Evolutionary conservation across 345 rosid species (phyloP).

Genomic region (Lenwebbia sp.): DNA sequence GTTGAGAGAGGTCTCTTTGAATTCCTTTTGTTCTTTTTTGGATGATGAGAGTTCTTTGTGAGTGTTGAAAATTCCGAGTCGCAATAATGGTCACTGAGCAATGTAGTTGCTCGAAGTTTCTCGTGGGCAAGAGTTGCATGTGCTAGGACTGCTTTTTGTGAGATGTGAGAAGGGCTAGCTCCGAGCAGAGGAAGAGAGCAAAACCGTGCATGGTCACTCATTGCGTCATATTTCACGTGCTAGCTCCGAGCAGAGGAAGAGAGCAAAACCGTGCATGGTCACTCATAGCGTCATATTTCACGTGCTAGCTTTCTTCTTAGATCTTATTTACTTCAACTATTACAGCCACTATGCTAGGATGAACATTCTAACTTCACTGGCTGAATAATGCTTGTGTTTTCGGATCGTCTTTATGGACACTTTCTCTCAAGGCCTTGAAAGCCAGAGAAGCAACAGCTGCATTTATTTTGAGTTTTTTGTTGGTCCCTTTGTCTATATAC

Average conservation of each 20-base stretch:
- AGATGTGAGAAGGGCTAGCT: not conserved
- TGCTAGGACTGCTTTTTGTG: not conserved
- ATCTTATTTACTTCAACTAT: not conserved
- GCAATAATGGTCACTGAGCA: not conserved
- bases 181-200: not conserved
- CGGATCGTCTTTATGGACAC: not conserved
- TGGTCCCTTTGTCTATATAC: not conserved
- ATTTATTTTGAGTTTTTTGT: not conserved
- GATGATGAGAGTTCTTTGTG: not conserved
- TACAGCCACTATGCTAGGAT: not conserved
- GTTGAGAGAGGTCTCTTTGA: not conserved
- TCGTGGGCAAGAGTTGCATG: not conserved
- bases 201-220: not conserved
- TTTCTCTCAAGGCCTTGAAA: not conserved
- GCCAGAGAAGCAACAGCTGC: not conserved
- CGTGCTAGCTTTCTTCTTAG: not conserved
- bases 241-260: not conserved
- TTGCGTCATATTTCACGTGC: not conserved
- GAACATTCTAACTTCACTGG: not conserved
- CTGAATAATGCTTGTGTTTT: too few relatives aligned
- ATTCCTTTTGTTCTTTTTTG: not conserved
- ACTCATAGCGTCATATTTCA: not conserved
- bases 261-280: not conserved
- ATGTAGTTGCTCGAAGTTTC: not conserved
- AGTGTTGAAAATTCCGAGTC: not conserved